Base-by-base conservation (phyloP, 495 filamentous ascomycete species). In the Lepidopterella palustris region DNA sequence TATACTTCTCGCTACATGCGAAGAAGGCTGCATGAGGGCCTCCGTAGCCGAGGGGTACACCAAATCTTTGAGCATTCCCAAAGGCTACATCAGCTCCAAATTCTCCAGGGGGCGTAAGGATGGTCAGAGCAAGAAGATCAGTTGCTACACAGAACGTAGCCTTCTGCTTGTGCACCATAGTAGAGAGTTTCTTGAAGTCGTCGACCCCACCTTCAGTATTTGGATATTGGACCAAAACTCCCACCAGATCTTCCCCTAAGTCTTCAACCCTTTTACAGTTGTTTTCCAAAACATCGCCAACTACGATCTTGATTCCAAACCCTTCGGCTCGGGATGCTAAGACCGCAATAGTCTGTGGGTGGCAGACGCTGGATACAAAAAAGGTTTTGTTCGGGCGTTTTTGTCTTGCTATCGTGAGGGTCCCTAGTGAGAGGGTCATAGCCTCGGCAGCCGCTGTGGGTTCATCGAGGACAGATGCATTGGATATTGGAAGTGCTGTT, bases 21-120 rank as follows among this genome's bases (percentile, higher is more conserved):
- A 98, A 96, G 82, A 98, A 98, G 26, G 95, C 93, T 31, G 93
- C 93, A 71, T 97, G 95, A 21, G 93, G 93, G 20, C 93, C 93
- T 70, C 93, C 93, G 68, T 86, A 95, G 42, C 95, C 93, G 70
- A 97, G 83, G 1, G 93, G 93, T 2, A 98, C 90, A 70, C 93
- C 93, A 61, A 98, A 84, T 57, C 93, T 78, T 77, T 98, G 93
- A n/a, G 93, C 83, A 71, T 86, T 97, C 55, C 93, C 93, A 72
- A 98, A 96, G 5, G 92, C 93, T 65, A 98, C 92, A 72, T 98
- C 93, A 4, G 93, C 93, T 15, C 93, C 93, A 76, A 93, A 96
- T 70, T 98, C 95, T 11, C 92, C 92, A 1, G 93, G 93, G 1
- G 93, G 90, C 59, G 88, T 95, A 27, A 98, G 78, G 8, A 93